phyloP scores from a whole-genome alignment of 257 asterid genomes.

The Jacaranda mimosifolia region DNA sequence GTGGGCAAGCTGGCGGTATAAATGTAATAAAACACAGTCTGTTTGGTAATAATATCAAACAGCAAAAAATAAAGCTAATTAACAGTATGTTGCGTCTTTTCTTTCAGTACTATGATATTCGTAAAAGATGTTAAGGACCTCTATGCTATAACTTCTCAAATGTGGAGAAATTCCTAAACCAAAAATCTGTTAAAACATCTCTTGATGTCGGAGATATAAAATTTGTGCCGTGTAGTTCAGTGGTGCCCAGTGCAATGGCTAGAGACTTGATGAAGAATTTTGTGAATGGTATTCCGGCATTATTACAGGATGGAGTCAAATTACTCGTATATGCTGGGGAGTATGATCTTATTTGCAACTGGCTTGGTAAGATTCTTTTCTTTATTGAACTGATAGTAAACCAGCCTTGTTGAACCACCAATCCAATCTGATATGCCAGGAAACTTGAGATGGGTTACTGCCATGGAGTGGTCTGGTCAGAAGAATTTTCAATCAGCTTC shows the following conservation, averaged over 20 bases:
- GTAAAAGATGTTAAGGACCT: constrained; percentile 42
- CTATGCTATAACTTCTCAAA: constrained; percentile 53
- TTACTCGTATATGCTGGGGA: constrained; percentile 63
- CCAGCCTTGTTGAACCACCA: not conserved
- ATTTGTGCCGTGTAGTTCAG: constrained; percentile 55
- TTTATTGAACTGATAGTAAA: not conserved
- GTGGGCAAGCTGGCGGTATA: constrained; percentile 26
- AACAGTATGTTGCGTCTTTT: not conserved
- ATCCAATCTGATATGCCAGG: constrained; percentile 41
- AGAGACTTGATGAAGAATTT: constrained; percentile 56
- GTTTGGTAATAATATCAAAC: not conserved
- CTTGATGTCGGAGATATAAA: constrained; percentile 42
- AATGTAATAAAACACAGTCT: constrained; percentile 44
- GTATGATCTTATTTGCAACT: constrained; percentile 69
- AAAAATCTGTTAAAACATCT: constrained; percentile 33
- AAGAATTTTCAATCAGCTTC: constrained; percentile 47
- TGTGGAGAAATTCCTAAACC: constrained; percentile 44
- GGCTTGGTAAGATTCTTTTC: constrained; percentile 55
- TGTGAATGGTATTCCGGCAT: constrained; percentile 51
- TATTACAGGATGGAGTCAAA: constrained; percentile 54
- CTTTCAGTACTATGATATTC: constrained; percentile 51
- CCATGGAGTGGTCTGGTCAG: constrained; percentile 65
- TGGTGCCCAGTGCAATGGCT: constrained; percentile 46
- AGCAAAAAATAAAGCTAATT: not conserved
- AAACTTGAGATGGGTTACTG: constrained; percentile 65